These are phyloP conservation scores for Leccinum angustisporum DNA, from an alignment of 1,284 basidiomycete genomes.

Conservation along the genomic window DNA sequence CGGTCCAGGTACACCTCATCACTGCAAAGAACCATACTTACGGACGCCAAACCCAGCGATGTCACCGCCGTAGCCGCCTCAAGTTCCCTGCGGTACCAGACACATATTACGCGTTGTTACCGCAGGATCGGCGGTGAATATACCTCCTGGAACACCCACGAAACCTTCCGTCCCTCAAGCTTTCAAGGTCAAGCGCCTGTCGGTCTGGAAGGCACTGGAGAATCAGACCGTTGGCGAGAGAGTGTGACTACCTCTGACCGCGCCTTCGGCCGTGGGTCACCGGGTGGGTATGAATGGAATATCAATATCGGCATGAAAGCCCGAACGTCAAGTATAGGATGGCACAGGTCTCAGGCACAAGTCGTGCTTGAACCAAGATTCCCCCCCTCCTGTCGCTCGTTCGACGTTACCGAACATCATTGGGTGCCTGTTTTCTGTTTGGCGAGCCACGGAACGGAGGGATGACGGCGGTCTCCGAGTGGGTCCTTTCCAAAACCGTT, in stretches of 20 bases:
- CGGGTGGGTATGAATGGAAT: not conserved
- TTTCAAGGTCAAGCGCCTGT: not conserved
- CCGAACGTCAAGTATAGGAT: not conserved
- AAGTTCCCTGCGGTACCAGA: not conserved
- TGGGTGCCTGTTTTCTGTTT: not conserved
- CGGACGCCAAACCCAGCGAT: not conserved
- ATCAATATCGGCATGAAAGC: not conserved
- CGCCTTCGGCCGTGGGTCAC: not conserved
- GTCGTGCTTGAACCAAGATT: not conserved
- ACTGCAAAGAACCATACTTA: not conserved
- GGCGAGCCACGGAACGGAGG: not conserved
- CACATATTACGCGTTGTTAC: not conserved
- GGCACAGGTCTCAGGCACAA: not conserved
- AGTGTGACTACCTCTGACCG: not conserved
- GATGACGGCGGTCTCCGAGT: not conserved
- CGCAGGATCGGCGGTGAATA: not conserved
- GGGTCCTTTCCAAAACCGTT: not conserved
- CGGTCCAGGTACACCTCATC: not conserved
- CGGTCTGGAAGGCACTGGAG: not conserved
- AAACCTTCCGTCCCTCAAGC: not conserved
- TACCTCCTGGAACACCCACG: not conserved
- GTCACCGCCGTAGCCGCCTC: not conserved
- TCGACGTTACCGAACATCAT: not conserved
- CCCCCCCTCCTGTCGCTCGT: not conserved
- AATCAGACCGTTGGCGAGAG: not conserved